Evolutionary conservation across 75 land plant genomes (phyloP), one percentile per base, ranked within the genome.

Genomic region (Selaginella tamariscina): DNA sequence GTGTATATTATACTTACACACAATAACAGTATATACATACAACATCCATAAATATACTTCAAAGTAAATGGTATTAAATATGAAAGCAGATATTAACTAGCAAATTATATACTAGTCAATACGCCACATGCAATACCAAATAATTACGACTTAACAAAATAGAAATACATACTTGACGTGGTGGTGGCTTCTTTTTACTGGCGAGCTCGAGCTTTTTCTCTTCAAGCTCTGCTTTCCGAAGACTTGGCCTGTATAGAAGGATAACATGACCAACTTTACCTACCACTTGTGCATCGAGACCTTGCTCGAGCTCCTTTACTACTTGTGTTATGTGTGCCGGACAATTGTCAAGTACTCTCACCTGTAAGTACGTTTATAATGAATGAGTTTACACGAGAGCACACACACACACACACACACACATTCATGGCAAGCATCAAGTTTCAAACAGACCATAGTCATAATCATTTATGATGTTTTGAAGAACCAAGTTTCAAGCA

Each of bases 191-290:
- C 49, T 39, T 39, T 39, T 39, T 39, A 5, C 49, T 5, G 15
- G 5, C 49, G 11, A 39, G 5, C 49, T 39, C 49, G 49, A 39
- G 11, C 49, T 39, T 39, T 15, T 39, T 39, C 49, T 39, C 49
- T 5, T 39, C 49, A 5, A 39, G 5, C 49, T 39, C 49, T 39
- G 49, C 65, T 73, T 88, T 88, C 28, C 79, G 69, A 15, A 79
- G 54, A 56, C 93, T 88, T 0, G 93, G 89, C 60, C 93, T 67
- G 30, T 88, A 86, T 13, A 88, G 70, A 55, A 88, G 77, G 27
- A 88, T 72, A 1, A 85, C 73, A 0, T 86, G 78, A 21, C 93
- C 93, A 27, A 88, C 82, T 56, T 82, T 82, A 30, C 81, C 75
- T 73, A 88, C 87, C 27, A 74, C 89, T 9, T 84, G 81, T 0